Conservation (phyloP, 2,329 filamentous ascomycete genomes). For the Mariannaea elegans region DNA sequence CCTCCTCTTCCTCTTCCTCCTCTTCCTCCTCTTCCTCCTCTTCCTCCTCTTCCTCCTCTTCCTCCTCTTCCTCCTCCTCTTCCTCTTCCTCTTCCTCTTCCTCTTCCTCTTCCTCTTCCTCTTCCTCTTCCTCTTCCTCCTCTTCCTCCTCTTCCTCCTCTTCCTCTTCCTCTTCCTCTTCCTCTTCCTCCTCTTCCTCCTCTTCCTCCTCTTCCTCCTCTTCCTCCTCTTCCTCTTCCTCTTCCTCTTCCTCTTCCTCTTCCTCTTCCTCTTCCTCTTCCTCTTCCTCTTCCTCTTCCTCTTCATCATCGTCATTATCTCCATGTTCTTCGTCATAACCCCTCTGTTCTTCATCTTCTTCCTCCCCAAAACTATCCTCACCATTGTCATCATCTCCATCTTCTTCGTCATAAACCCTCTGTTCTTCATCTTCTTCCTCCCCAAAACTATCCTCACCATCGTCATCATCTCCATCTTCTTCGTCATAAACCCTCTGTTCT, state of each 20-base stretch:
- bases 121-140: too few relatives aligned
- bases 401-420: background rate
- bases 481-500: too few relatives aligned
- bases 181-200: background rate
- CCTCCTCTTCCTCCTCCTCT: too few relatives aligned
- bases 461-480: background rate
- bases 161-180: background rate
- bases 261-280: background rate
- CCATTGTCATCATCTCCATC: slow-evolving; percentile 4
- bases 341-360: background rate
- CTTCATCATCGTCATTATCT: background rate
- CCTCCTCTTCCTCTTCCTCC: too few relatives aligned
- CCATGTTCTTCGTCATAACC: background rate
- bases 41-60: too few relatives aligned
- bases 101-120: too few relatives aligned
- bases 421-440: background rate
- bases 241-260: background rate
- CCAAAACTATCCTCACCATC: background rate
- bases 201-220: background rate
- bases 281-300: background rate
- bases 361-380: background rate
- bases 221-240: background rate
- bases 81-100: too few relatives aligned
- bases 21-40: too few relatives aligned
- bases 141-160: too few relatives aligned